Conservation (phyloP, 768 basidiomycete genomes). For the Lentinula raphanica region DNA sequence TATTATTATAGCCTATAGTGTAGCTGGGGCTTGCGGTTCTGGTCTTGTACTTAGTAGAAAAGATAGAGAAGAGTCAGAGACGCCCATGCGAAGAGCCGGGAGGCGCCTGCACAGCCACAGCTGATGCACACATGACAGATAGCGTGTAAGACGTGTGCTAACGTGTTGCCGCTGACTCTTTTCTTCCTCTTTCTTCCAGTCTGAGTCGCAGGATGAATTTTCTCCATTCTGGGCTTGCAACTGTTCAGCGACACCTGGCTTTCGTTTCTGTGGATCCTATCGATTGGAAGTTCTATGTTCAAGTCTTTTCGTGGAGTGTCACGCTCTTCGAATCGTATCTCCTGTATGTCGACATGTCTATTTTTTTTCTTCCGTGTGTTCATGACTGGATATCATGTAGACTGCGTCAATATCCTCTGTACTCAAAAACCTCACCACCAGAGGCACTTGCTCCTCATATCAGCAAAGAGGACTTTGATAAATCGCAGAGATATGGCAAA, state of each 20-base stretch:
- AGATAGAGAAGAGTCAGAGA: too few species aligned
- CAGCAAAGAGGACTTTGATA: constrained; percentile 65
- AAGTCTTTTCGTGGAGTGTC: constrained; percentile 69
- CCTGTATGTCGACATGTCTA: constrained; percentile 47
- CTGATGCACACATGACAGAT: too few species aligned
- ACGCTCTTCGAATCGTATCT: constrained; percentile 86
- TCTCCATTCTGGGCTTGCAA: constrained; percentile 51
- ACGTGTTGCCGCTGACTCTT: not conserved
- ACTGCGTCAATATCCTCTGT: constrained; percentile 81
- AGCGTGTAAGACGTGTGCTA: too few species aligned
- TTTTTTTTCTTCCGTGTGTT: not conserved
- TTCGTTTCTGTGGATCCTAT: constrained; percentile 71
- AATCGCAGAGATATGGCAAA: constrained; percentile 87
- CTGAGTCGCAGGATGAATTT: constrained; percentile 44
- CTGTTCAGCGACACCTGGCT: constrained; percentile 56
- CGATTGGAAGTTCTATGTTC: constrained; percentile 81
- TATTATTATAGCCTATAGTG: too few species aligned
- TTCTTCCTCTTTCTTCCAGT: not conserved
- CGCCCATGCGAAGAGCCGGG: too few species aligned
- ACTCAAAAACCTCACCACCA: constrained; percentile 71
- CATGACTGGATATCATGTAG: constrained; percentile 19
- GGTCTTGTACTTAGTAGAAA: too few species aligned
- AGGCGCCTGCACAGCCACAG: too few species aligned
- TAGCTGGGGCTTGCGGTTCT: too few species aligned
- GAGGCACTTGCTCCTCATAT: constrained; percentile 66